These are phyloP conservation scores for Microdochium bolleyi DNA, from an alignment of 2,329 filamentous ascomycete species.

Conservation along the genomic window DNA sequence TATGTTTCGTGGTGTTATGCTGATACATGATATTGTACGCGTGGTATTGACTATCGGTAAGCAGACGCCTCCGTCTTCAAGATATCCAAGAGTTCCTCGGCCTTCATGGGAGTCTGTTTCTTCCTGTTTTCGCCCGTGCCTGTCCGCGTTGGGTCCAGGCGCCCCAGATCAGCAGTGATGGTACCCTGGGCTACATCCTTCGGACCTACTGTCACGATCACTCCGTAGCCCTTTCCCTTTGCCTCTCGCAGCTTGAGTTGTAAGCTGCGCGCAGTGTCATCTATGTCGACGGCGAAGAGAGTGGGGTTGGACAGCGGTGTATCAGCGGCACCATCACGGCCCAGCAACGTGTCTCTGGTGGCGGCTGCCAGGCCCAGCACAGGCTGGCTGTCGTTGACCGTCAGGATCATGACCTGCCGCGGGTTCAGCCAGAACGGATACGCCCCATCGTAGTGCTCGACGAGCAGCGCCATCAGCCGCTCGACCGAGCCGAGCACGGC, in stretches of 20 bases:
- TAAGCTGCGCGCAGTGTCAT: constrained; percentile 54
- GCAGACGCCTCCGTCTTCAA: not conserved
- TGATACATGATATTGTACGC: not conserved
- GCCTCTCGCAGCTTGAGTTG: constrained; percentile 66
- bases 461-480: constrained; percentile 75
- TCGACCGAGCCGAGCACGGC: constrained; percentile 81
- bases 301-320: constrained; percentile 45
- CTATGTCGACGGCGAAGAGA: constrained; percentile 60
- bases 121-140: constrained; percentile 3
- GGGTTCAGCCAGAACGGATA: constrained; percentile 91
- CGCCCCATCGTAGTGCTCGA: constrained; percentile 71
- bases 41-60: not conserved
- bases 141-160: constrained; percentile 14
- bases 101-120: constrained; percentile 29
- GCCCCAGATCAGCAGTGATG: constrained; percentile 40
- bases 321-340: constrained; percentile 26
- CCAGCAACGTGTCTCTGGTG: constrained; percentile 41
- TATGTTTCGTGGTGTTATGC: not conserved
- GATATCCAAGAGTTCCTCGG: not conserved
- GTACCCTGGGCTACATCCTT: constrained; percentile 50
- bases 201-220: constrained; percentile 66
- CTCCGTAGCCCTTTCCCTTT: constrained; percentile 62
- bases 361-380: constrained; percentile 41
- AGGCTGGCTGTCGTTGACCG: constrained; percentile 54
- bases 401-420: constrained; percentile 66